phyloP scores from a whole-genome alignment of 192 early-diverging fungal genomes.

The Umbelopsis ramanniana region DNA sequence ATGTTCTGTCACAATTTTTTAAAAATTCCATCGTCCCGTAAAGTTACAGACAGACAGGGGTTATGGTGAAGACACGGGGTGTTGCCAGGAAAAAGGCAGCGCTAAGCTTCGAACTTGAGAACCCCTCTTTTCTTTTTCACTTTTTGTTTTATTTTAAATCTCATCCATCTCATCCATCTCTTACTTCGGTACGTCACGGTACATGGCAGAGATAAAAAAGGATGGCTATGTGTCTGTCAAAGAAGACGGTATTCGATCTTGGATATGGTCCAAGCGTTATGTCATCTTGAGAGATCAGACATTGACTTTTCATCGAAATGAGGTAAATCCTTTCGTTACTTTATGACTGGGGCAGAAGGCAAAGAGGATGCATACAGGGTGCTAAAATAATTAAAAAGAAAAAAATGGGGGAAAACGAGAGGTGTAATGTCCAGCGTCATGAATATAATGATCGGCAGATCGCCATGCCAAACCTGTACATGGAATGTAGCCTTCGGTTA shows the following conservation, averaged over 20 bases:
- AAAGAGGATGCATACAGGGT: neutral
- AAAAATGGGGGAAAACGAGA: neutral
- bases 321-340: conserved; percentile 61
- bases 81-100: neutral
- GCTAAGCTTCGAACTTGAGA: too few species aligned
- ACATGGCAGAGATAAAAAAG: conserved; percentile 64
- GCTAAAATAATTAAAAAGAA: conserved; percentile 1
- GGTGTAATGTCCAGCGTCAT: neutral
- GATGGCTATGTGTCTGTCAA: conserved; percentile 86
- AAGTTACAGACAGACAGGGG: neutral
- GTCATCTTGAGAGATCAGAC: conserved; percentile 86
- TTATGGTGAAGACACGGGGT: conserved; percentile 1
- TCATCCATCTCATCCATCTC: neutral
- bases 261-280: conserved; percentile 97
- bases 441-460: neutral
- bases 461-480: neutral
- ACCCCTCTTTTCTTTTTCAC: conserved; percentile 8
- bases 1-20: conserved; percentile 3
- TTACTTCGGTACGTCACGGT: conserved; percentile 2
- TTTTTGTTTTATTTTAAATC: conserved; percentile 23
- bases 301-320: conserved; percentile 91
- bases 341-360: neutral
- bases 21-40: neutral
- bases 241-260: conserved; percentile 89
- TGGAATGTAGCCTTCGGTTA: conserved; percentile 1